phyloP scores from a whole-genome alignment of 2,329 filamentous ascomycete genomes.

The Sporothrix globosa region DNA sequence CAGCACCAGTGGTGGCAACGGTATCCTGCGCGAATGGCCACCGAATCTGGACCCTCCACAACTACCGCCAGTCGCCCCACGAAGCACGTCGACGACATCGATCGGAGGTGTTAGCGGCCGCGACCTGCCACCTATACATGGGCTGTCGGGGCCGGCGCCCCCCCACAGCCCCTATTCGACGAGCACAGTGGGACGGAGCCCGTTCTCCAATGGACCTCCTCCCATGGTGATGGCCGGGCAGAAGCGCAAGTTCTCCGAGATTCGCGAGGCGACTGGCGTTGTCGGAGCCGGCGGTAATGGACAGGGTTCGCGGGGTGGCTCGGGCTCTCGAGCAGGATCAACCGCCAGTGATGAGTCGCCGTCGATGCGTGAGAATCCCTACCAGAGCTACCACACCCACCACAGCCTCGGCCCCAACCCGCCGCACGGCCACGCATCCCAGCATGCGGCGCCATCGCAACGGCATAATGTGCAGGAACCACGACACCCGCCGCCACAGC shows the following conservation, averaged over 20 bases:
- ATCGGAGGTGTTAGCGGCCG: neutral
- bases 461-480: neutral
- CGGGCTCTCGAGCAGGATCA: slow-evolving; percentile 20
- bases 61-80: neutral
- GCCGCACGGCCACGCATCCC: slow-evolving; percentile 21
- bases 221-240: slow-evolving; percentile 44
- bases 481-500: slow-evolving; percentile 28
- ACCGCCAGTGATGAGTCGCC: slow-evolving; percentile 31
- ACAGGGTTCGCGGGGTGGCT: neutral
- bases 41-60: neutral
- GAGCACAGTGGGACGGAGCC: slow-evolving; percentile 28
- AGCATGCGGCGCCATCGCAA: slow-evolving; percentile 22
- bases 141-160: slow-evolving; percentile 6
- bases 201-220: slow-evolving; percentile 32
- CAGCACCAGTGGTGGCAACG: neutral
- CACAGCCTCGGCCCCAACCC: slow-evolving; percentile 25
- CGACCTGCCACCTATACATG: neutral
- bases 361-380: slow-evolving; percentile 26
- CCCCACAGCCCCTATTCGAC: slow-evolving; percentile 29
- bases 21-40: slow-evolving; percentile 24
- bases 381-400: slow-evolving; percentile 28
- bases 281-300: slow-evolving; percentile 14
- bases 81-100: neutral
- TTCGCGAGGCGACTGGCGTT: slow-evolving; percentile 34
- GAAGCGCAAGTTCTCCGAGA: slow-evolving; percentile 48